phyloP scores from a whole-genome alignment of 352 stramenopile genomes.

The Pythium aquatile region DNA sequence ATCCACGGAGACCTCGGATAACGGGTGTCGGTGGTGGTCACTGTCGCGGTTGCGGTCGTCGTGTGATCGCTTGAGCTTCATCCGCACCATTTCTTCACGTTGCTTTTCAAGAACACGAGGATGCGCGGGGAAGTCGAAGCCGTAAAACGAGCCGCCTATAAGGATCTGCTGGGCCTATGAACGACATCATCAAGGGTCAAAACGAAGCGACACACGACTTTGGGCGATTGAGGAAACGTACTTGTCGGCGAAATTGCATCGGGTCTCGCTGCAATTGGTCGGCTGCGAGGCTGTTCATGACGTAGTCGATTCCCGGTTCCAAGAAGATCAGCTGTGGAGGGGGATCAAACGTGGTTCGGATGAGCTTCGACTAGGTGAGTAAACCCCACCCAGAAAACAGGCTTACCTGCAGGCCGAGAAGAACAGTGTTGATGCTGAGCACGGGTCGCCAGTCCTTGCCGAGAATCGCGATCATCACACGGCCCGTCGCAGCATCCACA shows the following conservation, averaged over 20 bases:
- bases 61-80: conserved; percentile 53
- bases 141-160: conserved; percentile 57
- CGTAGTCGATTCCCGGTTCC: conserved; percentile 67
- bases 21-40: conserved; percentile 7
- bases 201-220: background rate
- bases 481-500: conserved; percentile 67
- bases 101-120: conserved; percentile 56
- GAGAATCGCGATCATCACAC: conserved; percentile 86
- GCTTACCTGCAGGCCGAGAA: conserved; percentile 78
- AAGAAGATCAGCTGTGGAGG: conserved; percentile 71
- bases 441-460: conserved; percentile 84
- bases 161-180: conserved; percentile 56
- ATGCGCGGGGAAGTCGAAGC: conserved; percentile 60
- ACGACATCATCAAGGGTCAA: background rate
- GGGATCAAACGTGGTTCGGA: background rate
- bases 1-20: conserved; percentile 14
- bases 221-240: background rate
- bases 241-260: conserved; percentile 44
- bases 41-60: conserved; percentile 30
- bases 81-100: conserved; percentile 36
- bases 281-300: conserved; percentile 53
- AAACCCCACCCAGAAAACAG: too few species aligned
- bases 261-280: conserved; percentile 56
- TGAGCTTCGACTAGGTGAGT: too few species aligned
- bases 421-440: conserved; percentile 83